These are phyloP conservation scores for Colletotrichum sp. DNA, from an alignment of 2,329 filamentous ascomycete genomes.

Conservation along the genomic window DNA sequence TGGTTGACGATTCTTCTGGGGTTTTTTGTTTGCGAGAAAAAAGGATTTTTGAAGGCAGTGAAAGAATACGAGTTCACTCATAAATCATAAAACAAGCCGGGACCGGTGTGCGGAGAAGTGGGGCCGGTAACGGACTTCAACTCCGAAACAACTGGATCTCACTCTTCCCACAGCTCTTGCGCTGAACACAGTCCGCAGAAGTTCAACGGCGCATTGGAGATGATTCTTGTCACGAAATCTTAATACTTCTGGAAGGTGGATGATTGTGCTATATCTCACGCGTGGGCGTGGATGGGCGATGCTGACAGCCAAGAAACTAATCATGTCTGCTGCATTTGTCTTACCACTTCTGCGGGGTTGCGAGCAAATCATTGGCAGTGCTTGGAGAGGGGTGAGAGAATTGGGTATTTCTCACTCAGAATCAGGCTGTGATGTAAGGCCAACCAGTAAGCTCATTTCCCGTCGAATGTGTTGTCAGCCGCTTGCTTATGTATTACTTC, in stretches of 20 bases:
- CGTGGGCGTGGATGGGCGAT: too few species aligned
- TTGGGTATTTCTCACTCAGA: too few species aligned
- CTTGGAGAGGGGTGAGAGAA: too few species aligned
- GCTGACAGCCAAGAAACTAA: too few species aligned
- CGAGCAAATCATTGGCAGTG: too few species aligned
- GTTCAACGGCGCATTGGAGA: accelerated
- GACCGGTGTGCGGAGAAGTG: background rate
- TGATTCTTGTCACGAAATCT: background rate
- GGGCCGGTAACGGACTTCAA: background rate
- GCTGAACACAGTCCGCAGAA: background rate
- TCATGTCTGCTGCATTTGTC: too few species aligned
- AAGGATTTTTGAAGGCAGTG: background rate
- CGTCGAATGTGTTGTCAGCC: too few species aligned
- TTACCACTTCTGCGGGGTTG: too few species aligned
- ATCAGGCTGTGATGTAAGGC: too few species aligned
- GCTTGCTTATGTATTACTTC: too few species aligned
- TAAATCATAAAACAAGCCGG: background rate
- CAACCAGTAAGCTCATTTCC: too few species aligned
- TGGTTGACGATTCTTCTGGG: background rate
- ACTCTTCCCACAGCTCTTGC: background rate
- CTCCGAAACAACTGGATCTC: background rate
- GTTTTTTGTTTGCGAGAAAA: background rate
- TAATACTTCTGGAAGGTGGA: accelerated
- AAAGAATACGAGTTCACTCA: background rate
- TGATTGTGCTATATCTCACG: too few species aligned